Percentiles rank a stretch among this genome's conserved stretches.
These are phyloP conservation scores for Dissophora ornata DNA, from an alignment of 192 early-diverging fungal species.

Conservation along the genomic window DNA sequence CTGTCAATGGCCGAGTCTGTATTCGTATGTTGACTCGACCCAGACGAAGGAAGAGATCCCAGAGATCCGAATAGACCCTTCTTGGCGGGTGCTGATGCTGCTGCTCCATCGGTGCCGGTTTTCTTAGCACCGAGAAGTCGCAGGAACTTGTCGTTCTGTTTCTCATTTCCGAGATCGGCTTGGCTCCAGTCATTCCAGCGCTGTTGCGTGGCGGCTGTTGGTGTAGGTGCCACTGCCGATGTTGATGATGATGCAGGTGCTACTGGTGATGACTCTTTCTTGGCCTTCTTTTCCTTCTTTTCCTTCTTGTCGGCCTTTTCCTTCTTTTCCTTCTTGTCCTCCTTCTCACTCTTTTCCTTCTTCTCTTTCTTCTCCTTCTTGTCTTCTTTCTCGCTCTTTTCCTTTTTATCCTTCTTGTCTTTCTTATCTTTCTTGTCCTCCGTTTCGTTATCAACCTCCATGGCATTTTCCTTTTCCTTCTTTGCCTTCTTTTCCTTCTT, in stretches of 20 bases:
- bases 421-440: no score
- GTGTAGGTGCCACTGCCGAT: constrained; percentile 14
- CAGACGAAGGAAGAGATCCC: constrained; percentile 21
- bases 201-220: constrained; percentile 21
- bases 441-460: constrained; percentile 15
- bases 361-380: constrained; percentile 45
- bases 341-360: no score
- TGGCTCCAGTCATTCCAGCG: constrained; percentile 75
- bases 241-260: neutral
- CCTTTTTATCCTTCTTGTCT: constrained; percentile 34
- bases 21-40: constrained; percentile 11
- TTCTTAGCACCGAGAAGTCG: constrained; percentile 71
- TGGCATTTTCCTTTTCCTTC: constrained; percentile 42
- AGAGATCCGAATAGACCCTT: constrained; percentile 58
- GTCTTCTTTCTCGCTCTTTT: neutral
- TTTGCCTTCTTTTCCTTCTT: constrained; percentile 50
- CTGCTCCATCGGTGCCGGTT: neutral
- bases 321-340: constrained; percentile 45
- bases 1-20: constrained; percentile 62
- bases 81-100: constrained; percentile 20
- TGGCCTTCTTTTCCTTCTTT: constrained; percentile 3
- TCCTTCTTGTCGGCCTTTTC: constrained; percentile 36
- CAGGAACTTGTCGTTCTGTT: constrained; percentile 72
- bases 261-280: constrained; percentile 7
- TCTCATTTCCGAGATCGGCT: constrained; percentile 66